Conservation (phyloP, 345 rosid genomes). For the Aquilaria sinensis region DNA sequence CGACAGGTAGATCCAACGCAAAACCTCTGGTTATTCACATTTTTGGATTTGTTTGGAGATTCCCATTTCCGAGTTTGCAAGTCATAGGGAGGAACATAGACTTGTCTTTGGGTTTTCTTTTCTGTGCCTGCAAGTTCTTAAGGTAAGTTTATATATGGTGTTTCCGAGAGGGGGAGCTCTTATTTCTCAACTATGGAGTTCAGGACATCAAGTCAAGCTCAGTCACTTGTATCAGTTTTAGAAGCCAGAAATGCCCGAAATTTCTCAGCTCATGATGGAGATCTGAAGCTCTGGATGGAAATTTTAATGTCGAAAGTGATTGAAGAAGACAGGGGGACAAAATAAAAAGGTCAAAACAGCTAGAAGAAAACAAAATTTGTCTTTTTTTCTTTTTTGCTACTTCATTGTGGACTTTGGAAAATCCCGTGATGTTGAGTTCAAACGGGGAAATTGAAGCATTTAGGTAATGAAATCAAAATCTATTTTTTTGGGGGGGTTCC, state of each 20-base stretch:
- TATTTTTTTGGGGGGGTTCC: conserved; percentile 1
- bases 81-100: too few relatives aligned
- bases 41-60: too few relatives aligned
- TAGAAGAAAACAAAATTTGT: conserved; percentile 3
- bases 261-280: not conserved
- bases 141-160: not conserved
- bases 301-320: too few relatives aligned
- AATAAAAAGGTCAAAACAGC: not conserved
- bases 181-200: not conserved
- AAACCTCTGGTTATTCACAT: too few relatives aligned
- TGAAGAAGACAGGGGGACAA: not conserved
- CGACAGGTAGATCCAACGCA: not conserved
- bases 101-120: not conserved
- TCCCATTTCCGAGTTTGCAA: too few relatives aligned
- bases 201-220: too few relatives aligned
- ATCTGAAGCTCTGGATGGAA: not conserved
- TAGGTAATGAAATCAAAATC: conserved; percentile 12
- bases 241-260: not conserved
- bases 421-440: conserved; percentile 3
- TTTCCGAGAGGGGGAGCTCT: conserved; percentile 2
- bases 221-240: too few relatives aligned
- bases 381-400: not conserved
- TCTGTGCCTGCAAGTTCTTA: not conserved
- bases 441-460: conserved; percentile 9
- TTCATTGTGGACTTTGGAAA: conserved; percentile 11